Conservation (phyloP, 106 monocot species). For the Phalaenopsis aphrodite region DNA sequence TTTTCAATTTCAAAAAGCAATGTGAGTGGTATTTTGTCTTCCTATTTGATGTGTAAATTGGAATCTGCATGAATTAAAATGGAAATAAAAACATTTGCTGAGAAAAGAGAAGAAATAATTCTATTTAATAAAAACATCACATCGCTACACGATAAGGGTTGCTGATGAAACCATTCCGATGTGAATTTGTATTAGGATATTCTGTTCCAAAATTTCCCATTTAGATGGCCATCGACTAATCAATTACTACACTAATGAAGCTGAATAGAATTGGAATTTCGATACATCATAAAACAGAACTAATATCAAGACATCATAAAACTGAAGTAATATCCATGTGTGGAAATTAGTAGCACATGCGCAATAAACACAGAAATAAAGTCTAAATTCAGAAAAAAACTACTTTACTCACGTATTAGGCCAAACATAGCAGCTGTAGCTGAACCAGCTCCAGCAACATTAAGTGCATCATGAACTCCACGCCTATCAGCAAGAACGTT, state of each 20-base stretch:
- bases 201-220: not conserved
- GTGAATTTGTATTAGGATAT: too few relatives aligned
- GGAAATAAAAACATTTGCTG: too few relatives aligned
- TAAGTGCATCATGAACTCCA: slow-evolving; percentile 85
- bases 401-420: slow-evolving; percentile 84
- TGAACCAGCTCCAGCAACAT: slow-evolving; percentile 91
- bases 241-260: not conserved
- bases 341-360: not conserved
- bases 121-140: too few relatives aligned
- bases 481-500: slow-evolving; percentile 72
- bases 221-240: not conserved
- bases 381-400: slow-evolving; percentile 6
- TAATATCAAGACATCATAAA: not conserved
- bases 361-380: not conserved
- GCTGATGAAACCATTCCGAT: too few relatives aligned
- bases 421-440: slow-evolving; percentile 90
- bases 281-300: not conserved
- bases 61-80: too few relatives aligned
- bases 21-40: not conserved
- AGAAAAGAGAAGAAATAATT: too few relatives aligned
- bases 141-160: too few relatives aligned
- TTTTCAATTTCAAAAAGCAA: not conserved
- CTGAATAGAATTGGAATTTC: not conserved
- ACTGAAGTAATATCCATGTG: not conserved
- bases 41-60: too few relatives aligned